A percentile compares a stretch with the other conserved stretches of the same genome.
Evolutionary conservation across 176 grass and related monocot genomes (phyloP).

Genomic region (Sorghum bicolor): Sorghum_bicolor_NCBIv3 NC_012870.2:15275501-15276000

Average conservation of each 20-base stretch:
- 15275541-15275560: conserved; percentile 61
- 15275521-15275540: conserved; percentile 11
- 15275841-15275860: neutral
- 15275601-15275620: conserved; percentile 61
- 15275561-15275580: conserved; percentile 76
- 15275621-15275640: conserved; percentile 59
- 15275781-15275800: conserved; percentile 57
- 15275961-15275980: neutral
- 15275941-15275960: neutral
- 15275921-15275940: neutral
- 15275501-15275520: neutral
- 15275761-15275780: conserved; percentile 36
- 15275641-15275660: conserved; percentile 79
- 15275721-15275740: conserved; percentile 65
- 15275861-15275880: neutral
- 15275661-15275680: conserved; percentile 79
- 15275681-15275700: conserved; percentile 73
- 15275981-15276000: neutral
- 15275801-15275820: conserved; percentile 74
- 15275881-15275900: neutral
- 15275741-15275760: conserved; percentile 38
- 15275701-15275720: conserved; percentile 66
- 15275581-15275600: conserved; percentile 67
- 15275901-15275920: neutral
- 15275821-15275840: conserved; percentile 62